phyloP scores from a whole-genome alignment of 345 rosid genomes.

The Populus simonii region DNA sequence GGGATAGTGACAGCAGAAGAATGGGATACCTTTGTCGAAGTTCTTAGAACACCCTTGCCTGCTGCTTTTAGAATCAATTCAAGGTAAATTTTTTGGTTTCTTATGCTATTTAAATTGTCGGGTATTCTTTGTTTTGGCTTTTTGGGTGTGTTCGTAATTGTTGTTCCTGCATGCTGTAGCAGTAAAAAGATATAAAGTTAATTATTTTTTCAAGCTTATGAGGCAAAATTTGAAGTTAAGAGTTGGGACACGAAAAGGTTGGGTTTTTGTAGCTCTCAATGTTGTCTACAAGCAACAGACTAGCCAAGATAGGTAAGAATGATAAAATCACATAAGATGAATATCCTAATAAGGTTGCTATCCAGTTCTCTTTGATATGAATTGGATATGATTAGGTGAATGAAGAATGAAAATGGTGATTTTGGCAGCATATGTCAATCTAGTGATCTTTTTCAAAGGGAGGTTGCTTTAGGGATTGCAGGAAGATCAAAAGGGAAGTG shows the following conservation, averaged over 20 bases:
- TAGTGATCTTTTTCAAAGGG: neutral
- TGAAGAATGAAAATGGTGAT: neutral
- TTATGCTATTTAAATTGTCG: neutral
- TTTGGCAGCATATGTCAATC: neutral
- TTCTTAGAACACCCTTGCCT: constrained; percentile 85
- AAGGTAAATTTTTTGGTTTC: constrained; percentile 33
- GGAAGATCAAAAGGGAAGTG: neutral
- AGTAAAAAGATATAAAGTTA: neutral
- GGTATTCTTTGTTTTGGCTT: neutral
- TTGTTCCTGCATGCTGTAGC: neutral
- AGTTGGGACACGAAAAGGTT: neutral
- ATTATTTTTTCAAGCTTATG: neutral
- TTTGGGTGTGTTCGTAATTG: neutral
- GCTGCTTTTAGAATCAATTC: constrained; percentile 94
- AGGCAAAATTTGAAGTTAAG: neutral
- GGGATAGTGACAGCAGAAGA: constrained; percentile 66
- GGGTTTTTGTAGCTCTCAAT: neutral
- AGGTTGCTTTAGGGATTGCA: neutral
- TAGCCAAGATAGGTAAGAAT: neutral
- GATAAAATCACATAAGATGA: neutral
- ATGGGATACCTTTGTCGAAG: constrained; percentile 69
- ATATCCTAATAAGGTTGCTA: neutral
- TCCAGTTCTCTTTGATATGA: neutral
- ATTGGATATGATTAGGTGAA: neutral
- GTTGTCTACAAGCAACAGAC: neutral